A percentile compares a stretch with the other conserved stretches of the same genome.
These are phyloP conservation scores for Rhynchospora breviuscula DNA, from an alignment of 176 grass and related monocot species.

Conservation along the genomic window DNA sequence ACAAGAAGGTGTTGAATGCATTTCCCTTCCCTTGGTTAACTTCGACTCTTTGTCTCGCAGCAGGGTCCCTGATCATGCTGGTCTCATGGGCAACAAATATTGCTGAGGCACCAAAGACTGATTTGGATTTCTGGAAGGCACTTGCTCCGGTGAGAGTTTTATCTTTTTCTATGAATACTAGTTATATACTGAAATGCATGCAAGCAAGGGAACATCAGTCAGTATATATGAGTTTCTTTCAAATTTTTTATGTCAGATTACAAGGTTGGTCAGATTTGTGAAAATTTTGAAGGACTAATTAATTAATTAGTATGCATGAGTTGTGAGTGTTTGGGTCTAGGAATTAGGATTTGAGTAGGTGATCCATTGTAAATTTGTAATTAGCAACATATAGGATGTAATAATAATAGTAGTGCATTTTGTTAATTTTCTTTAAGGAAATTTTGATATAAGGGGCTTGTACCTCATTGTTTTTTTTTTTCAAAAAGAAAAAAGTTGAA, in stretches of 20 bases:
- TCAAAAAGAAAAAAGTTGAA: too few species aligned
- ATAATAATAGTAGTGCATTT: neutral
- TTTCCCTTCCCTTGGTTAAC: conserved; percentile 93
- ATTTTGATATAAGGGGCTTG: neutral
- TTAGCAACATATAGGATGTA: neutral
- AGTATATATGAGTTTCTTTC: neutral
- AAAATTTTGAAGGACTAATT: neutral
- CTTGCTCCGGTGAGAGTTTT: conserved; percentile 51
- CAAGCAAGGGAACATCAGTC: neutral
- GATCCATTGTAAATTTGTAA: neutral
- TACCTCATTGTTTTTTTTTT: too few species aligned
- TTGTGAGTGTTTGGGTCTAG: neutral
- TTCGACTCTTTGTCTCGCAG: conserved; percentile 79
- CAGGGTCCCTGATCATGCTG: conserved; percentile 93
- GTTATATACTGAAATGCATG: neutral
- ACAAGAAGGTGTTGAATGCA: conserved; percentile 94
- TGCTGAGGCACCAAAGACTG: conserved; percentile 49
- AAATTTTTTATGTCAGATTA: neutral
- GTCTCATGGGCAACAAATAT: conserved; percentile 60
- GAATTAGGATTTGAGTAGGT: neutral
- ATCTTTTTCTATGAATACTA: neutral
- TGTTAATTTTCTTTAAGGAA: neutral
- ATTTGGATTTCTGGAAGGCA: conserved; percentile 74
- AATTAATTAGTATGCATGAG: neutral
- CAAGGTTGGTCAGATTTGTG: neutral